These are phyloP conservation scores for Thuja plicata DNA, from an alignment of 83 land plant species.

Conservation along the genomic window DNA sequence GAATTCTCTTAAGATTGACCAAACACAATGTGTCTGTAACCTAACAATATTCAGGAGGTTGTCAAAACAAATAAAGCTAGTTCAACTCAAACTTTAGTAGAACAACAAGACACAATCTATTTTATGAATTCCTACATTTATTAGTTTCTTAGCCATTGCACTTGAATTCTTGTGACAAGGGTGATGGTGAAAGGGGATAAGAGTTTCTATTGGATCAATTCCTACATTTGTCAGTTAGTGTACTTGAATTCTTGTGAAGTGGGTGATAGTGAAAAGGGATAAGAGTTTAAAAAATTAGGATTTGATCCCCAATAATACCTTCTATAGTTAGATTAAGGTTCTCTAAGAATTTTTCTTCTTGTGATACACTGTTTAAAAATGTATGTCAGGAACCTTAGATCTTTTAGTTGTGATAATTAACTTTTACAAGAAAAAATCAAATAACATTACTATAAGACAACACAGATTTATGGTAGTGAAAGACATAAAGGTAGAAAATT, in stretches of 20 bases:
- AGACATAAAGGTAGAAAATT: too few species aligned
- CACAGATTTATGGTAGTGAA: too few species aligned
- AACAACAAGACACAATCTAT: too few species aligned
- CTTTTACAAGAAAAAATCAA: too few species aligned
- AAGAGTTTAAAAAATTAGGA: not conserved
- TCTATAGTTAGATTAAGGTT: not conserved
- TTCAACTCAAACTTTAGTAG: too few species aligned
- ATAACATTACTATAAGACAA: too few species aligned
- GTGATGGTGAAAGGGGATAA: not conserved
- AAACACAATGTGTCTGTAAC: not conserved
- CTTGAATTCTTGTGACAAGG: not conserved
- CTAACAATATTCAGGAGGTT: not conserved
- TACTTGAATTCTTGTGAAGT: not conserved
- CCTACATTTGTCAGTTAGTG: not conserved
- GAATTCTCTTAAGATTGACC: not conserved
- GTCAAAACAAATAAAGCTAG: not conserved
- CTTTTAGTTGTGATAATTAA: too few species aligned
- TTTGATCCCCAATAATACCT: not conserved
- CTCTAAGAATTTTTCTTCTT: not conserved
- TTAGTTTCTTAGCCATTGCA: not conserved
- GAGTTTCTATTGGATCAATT: not conserved
- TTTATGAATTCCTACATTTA: not conserved
- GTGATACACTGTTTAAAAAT: not conserved
- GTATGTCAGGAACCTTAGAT: not conserved
- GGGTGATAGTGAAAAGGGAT: not conserved